These are phyloP conservation scores for Auricularia auricula-judae DNA, from an alignment of 768 basidiomycete genomes.

Conservation along the genomic window DNA sequence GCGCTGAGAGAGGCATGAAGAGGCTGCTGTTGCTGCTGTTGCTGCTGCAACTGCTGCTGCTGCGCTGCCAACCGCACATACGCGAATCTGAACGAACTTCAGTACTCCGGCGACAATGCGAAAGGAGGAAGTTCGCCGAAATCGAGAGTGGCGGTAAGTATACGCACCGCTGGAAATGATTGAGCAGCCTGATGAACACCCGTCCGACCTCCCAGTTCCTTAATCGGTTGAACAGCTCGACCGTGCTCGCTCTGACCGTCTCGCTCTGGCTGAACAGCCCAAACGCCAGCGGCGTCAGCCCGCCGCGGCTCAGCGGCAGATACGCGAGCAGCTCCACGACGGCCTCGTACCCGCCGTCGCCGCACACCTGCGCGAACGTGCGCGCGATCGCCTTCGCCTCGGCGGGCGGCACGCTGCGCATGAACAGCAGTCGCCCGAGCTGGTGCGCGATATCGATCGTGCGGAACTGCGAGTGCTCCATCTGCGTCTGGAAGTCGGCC, in stretches of 20 bases:
- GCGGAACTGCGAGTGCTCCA: conserved; percentile 49
- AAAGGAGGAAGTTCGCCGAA: too few species aligned
- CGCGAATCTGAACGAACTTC: conserved; percentile 42
- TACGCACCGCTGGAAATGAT: conserved; percentile 57
- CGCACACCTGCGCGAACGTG: conserved; percentile 33
- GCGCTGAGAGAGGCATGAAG: conserved; percentile 19
- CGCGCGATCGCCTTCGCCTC: conserved; percentile 72
- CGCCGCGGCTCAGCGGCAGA: conserved; percentile 65
- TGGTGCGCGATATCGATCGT: conserved; percentile 85
- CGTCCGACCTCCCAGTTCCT: conserved; percentile 71
- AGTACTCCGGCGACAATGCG: background rate
- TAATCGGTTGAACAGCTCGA: conserved; percentile 76
- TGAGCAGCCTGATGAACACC: conserved; percentile 64
- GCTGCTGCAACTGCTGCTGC: conserved; percentile 29
- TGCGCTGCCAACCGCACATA: conserved; percentile 75
- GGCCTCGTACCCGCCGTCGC: conserved; percentile 73
- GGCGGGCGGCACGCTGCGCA: conserved; percentile 55
- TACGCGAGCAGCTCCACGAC: conserved; percentile 83
- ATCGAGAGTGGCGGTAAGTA: too few species aligned
- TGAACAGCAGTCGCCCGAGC: conserved; percentile 64
- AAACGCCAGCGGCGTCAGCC: conserved; percentile 77
- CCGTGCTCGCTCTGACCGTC: conserved; percentile 60
- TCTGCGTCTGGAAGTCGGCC: conserved; percentile 53
- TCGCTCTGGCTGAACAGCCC: conserved; percentile 85
- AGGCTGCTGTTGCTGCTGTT: conserved; percentile 18